A percentile compares a stretch with the other conserved stretches of the same genome.
These are phyloP conservation scores for Cladosporium colombiae DNA, from an alignment of 2,329 filamentous ascomycete genomes.

Conservation along the genomic window DNA sequence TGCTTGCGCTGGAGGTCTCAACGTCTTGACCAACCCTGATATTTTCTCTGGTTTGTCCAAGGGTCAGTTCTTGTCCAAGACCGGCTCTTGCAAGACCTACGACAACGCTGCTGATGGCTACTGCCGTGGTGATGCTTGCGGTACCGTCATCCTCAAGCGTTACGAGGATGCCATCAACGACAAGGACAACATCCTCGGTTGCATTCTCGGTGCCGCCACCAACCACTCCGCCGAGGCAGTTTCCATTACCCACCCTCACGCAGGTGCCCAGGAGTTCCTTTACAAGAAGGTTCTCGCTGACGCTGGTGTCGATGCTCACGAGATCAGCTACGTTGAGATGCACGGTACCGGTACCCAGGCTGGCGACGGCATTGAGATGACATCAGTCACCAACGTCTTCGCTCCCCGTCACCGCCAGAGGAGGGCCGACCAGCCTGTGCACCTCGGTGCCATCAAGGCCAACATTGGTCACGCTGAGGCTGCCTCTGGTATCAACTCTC, in stretches of 20 bases:
- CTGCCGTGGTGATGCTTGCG: conserved; percentile 76
- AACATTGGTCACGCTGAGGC: conserved; percentile 58
- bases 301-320: conserved; percentile 72
- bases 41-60: conserved; percentile 75
- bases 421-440: conserved; percentile 50
- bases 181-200: conserved; percentile 70
- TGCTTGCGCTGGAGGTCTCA: conserved; percentile 75
- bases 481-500: conserved; percentile 56
- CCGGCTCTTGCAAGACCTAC: conserved; percentile 76
- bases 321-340: conserved; percentile 84
- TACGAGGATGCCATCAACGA: conserved; percentile 76
- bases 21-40: conserved; percentile 77
- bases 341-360: conserved; percentile 87
- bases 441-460: conserved; percentile 58
- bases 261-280: conserved; percentile 70
- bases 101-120: conserved; percentile 81
- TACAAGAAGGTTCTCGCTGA: conserved; percentile 71
- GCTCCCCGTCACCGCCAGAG: conserved; percentile 56
- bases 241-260: conserved; percentile 82
- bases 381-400: conserved; percentile 68
- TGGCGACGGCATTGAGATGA: conserved; percentile 80
- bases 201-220: conserved; percentile 72
- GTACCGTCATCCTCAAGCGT: conserved; percentile 74
- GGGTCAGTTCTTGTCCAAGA: conserved; percentile 76
- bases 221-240: conserved; percentile 73